A percentile compares a stretch with the other conserved stretches of the same genome.
phyloP scores from a whole-genome alignment of 192 early-diverging fungal species.

The Coemansia guatemalensis region DNA sequence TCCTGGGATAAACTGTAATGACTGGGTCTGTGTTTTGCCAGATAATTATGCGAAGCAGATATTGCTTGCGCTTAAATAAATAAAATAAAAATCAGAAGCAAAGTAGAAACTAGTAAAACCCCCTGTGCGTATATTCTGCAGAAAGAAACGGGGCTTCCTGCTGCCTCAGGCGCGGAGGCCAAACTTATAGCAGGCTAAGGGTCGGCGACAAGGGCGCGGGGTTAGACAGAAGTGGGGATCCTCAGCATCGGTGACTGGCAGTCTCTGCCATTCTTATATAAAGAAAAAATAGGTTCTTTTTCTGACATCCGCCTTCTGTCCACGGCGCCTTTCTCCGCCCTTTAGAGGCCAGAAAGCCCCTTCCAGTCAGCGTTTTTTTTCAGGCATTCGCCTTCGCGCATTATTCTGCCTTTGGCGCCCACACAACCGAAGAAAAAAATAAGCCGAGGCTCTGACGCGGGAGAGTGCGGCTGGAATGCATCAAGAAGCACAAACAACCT shows the following conservation, averaged over 20 bases:
- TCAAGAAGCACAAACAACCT: neutral
- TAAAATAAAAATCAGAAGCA: constrained; percentile 1
- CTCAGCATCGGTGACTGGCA: neutral
- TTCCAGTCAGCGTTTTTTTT: neutral
- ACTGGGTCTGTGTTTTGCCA: neutral
- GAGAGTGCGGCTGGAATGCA: neutral
- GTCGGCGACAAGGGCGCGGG: no score
- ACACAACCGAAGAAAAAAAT: neutral
- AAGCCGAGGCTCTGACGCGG: neutral
- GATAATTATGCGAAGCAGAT: neutral
- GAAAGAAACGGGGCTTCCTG: neutral
- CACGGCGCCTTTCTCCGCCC: neutral
- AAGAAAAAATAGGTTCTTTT: neutral
- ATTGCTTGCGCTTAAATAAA: neutral
- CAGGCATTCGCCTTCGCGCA: neutral
- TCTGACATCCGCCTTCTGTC: neutral
- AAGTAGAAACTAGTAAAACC: neutral
- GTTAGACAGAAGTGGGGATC: neutral
- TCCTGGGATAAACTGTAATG: neutral
- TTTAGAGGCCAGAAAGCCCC: neutral
- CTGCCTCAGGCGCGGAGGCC: neutral
- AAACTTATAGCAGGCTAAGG: neutral
- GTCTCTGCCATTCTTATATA: neutral
- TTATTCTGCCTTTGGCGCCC: neutral
- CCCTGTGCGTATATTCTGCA: neutral